A percentile compares a stretch with the other conserved stretches of the same genome.
Evolutionary conservation across 1,139 yeast species (phyloP).

Genomic region (Pichia sorboxylosa): DNA sequence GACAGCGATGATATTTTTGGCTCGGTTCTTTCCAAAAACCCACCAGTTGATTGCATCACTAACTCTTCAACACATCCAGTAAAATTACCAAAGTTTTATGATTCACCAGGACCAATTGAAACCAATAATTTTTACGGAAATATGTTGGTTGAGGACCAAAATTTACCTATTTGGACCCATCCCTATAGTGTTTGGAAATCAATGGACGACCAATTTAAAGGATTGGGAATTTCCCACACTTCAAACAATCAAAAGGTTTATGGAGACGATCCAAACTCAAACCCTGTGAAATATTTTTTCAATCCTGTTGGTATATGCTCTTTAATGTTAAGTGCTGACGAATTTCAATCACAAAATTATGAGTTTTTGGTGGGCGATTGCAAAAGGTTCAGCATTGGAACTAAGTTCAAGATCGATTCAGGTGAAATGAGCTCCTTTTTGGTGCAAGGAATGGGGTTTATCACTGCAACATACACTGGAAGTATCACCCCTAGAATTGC

Average conservation of each 20-base stretch:
- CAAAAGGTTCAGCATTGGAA: slow-evolving; percentile 21
- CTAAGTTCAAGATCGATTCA: slow-evolving; percentile 11
- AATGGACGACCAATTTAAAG: slow-evolving; percentile 29
- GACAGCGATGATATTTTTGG: slow-evolving; percentile 20
- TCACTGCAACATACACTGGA: slow-evolving; percentile 45
- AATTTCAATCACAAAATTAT: slow-evolving; percentile 15
- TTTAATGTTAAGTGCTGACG: slow-evolving; percentile 19
- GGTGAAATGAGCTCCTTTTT: slow-evolving; percentile 24
- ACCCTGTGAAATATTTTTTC: slow-evolving; percentile 24
- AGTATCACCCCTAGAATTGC: slow-evolving; percentile 41
- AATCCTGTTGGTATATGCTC: slow-evolving; percentile 26
- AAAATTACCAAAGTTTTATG: slow-evolving; percentile 32
- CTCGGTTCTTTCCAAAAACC: slow-evolving; percentile 24
- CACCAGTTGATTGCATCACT: slow-evolving; percentile 39
- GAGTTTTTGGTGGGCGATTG: slow-evolving; percentile 20
- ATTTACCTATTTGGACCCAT: slow-evolving; percentile 61
- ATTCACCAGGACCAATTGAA: slow-evolving; percentile 37
- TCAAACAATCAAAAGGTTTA: slow-evolving; percentile 46
- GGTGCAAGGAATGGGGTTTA: slow-evolving; percentile 63
- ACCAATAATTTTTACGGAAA: slow-evolving; percentile 85
- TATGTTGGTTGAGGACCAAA: slow-evolving; percentile 54
- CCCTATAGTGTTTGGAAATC: slow-evolving; percentile 72
- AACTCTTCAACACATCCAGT: slow-evolving; percentile 30
- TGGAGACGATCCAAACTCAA: slow-evolving; percentile 39
- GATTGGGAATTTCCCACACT: slow-evolving; percentile 61